Percentiles rank a stretch among this genome's conserved stretches.
Conservation (phyloP, 129 eudicot species). For the Chrysanthemum lavandulifolium region DNA sequence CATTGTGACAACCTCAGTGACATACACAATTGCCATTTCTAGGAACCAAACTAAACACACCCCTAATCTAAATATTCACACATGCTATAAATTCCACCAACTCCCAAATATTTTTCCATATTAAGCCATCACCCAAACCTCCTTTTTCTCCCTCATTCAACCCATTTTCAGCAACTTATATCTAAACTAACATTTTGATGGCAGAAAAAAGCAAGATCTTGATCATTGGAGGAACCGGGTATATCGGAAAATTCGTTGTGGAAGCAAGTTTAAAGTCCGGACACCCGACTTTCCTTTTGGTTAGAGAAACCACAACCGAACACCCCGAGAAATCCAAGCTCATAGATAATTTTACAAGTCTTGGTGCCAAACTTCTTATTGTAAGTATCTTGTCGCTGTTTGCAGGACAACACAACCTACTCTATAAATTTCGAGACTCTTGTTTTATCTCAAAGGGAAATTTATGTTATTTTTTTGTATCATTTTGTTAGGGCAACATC, state of each 20-base stretch:
- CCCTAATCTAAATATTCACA: neutral
- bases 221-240: constrained; percentile 59
- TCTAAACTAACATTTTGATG: constrained; percentile 1
- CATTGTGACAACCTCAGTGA: neutral
- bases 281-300: constrained; percentile 41
- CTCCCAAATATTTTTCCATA: neutral
- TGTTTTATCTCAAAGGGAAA: neutral
- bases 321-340: constrained; percentile 40
- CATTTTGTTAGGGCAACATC: constrained; percentile 43
- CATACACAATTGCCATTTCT: neutral
- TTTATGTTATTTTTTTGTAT: neutral
- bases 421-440: too few species aligned
- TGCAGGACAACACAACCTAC: neutral
- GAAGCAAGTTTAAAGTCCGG: constrained; percentile 47
- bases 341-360: constrained; percentile 32
- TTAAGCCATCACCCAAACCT: neutral
- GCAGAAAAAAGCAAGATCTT: constrained; percentile 45
- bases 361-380: constrained; percentile 37
- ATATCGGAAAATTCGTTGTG: constrained; percentile 47
- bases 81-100: constrained; percentile 15
- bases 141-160: constrained; percentile 1
- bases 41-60: neutral
- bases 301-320: constrained; percentile 40
- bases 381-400: constrained; percentile 13
- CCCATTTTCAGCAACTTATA: neutral